Conservation (phyloP, 2,329 filamentous ascomycete species). For the Colletotrichum lindemuthianum region DNA sequence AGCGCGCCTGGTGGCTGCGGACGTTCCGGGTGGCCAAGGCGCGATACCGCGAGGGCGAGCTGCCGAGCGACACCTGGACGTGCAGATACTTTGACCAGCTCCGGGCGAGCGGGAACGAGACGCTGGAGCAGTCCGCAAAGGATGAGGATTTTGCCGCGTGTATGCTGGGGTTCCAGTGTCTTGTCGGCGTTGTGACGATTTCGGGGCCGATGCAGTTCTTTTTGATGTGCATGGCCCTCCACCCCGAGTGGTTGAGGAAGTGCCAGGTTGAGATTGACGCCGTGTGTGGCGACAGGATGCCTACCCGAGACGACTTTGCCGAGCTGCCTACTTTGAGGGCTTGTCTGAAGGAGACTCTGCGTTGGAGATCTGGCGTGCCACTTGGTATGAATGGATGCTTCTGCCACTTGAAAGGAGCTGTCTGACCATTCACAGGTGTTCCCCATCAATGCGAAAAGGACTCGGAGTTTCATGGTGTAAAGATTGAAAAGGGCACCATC, state of each 20-base stretch:
- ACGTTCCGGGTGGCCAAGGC: constrained; percentile 54
- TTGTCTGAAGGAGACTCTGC: constrained; percentile 66
- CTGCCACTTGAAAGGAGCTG: neutral
- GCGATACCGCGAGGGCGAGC: constrained; percentile 50
- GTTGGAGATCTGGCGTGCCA: constrained; percentile 67
- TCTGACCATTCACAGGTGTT: constrained; percentile 47
- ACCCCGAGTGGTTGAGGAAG: constrained; percentile 62
- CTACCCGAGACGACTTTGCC: constrained; percentile 59
- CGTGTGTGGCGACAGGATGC: constrained; percentile 64
- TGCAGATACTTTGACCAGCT: constrained; percentile 59
- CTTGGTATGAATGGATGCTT: constrained; percentile 48
- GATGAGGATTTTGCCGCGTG: constrained; percentile 59
- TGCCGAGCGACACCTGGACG: constrained; percentile 58
- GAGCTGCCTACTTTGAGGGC: constrained; percentile 63
- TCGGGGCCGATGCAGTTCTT: constrained; percentile 61
- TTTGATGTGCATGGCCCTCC: constrained; percentile 61
- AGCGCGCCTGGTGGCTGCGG: constrained; percentile 58
- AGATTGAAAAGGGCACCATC: constrained; percentile 59
- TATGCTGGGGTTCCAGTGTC: constrained; percentile 62
- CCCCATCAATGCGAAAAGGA: constrained; percentile 60
- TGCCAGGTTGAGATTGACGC: constrained; percentile 67
- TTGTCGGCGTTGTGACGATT: constrained; percentile 62
- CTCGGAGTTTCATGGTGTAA: constrained; percentile 57
- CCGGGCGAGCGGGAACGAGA: constrained; percentile 49
- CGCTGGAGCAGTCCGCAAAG: constrained; percentile 52